Percentiles rank a stretch among this genome's conserved stretches.
These are phyloP conservation scores for Fonsecaea pugnacius DNA, from an alignment of 2,329 filamentous ascomycete species.

Conservation along the genomic window DNA sequence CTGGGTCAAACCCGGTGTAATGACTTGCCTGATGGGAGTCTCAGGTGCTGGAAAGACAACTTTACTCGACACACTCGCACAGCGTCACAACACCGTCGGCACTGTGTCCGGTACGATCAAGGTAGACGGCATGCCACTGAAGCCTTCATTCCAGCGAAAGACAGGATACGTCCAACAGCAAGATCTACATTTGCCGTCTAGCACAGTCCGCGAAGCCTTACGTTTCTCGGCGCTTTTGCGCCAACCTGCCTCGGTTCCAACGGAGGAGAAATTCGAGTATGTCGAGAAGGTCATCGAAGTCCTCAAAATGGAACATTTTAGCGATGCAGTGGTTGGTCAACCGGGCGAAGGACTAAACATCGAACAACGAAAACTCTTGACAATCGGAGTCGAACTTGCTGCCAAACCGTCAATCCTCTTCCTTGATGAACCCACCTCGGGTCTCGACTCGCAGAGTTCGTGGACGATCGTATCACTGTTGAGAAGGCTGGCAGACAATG, in stretches of 20 bases:
- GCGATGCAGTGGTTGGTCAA: constrained; percentile 84
- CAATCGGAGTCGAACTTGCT: constrained; percentile 89
- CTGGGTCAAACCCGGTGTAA: constrained; percentile 60
- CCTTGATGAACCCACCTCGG: constrained; percentile 89
- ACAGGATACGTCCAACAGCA: constrained; percentile 6
- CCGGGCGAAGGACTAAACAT: constrained; percentile 74
- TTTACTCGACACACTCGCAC: constrained; percentile 60
- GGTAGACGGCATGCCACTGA: constrained; percentile 58
- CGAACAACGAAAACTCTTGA: constrained; percentile 72
- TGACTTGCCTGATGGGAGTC: constrained; percentile 65
- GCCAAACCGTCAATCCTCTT: constrained; percentile 87
- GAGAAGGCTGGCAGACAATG: constrained; percentile 81
- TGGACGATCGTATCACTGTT: constrained; percentile 86
- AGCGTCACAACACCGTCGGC: constrained; percentile 58
- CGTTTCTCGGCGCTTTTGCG: constrained; percentile 83
- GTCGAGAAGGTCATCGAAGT: constrained; percentile 87
- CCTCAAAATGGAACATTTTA: constrained; percentile 84
- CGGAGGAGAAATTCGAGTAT: constrained; percentile 77
- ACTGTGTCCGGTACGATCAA: constrained; percentile 69
- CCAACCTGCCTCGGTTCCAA: constrained; percentile 73
- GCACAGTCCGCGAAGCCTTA: constrained; percentile 71
- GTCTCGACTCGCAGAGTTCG: constrained; percentile 85
- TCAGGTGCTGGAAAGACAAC: constrained; percentile 66
- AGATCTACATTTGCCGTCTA: constrained; percentile 47
- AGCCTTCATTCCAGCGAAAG: constrained; percentile 20